Conservation (phyloP, 2,329 filamentous ascomycete species). For the Aspergillus sp. region DNA sequence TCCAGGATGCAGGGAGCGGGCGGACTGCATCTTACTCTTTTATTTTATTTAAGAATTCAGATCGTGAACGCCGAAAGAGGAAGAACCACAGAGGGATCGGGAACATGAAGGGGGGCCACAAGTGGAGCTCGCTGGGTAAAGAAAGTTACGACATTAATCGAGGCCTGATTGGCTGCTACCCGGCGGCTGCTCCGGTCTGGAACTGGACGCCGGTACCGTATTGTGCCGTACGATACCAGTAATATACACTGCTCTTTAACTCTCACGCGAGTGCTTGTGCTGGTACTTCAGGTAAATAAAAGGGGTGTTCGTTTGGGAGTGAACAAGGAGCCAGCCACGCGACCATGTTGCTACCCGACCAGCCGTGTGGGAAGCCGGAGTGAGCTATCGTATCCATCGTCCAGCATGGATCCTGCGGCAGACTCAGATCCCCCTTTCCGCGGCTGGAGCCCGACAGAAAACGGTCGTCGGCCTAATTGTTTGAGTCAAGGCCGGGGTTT, state of each 20-base stretch:
- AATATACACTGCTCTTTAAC: not conserved
- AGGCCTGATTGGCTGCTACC: not conserved
- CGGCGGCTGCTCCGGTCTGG: not conserved
- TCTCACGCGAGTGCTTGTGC: too few species aligned
- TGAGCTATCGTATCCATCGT: not conserved
- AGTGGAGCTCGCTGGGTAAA: not conserved
- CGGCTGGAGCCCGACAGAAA: constrained; percentile 24
- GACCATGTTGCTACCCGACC: not conserved
- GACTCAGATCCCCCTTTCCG: not conserved
- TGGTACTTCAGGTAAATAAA: not conserved
- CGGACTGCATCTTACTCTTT: not conserved
- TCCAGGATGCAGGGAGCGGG: not conserved
- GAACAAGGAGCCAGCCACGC: not conserved
- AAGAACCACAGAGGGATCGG: not conserved
- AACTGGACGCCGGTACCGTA: not conserved
- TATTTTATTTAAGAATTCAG: not conserved
- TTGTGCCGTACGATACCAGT: not conserved
- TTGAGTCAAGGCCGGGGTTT: too few species aligned
- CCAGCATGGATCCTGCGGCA: not conserved
- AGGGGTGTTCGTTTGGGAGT: not conserved
- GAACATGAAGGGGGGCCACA: not conserved
- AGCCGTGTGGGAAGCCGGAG: not conserved
- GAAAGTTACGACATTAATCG: not conserved
- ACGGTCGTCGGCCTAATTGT: constrained; percentile 19
- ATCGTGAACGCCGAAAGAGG: too few species aligned